Base-by-base conservation (phyloP, 1,139 yeast genomes). In the Komagataea norvegica region DNA sequence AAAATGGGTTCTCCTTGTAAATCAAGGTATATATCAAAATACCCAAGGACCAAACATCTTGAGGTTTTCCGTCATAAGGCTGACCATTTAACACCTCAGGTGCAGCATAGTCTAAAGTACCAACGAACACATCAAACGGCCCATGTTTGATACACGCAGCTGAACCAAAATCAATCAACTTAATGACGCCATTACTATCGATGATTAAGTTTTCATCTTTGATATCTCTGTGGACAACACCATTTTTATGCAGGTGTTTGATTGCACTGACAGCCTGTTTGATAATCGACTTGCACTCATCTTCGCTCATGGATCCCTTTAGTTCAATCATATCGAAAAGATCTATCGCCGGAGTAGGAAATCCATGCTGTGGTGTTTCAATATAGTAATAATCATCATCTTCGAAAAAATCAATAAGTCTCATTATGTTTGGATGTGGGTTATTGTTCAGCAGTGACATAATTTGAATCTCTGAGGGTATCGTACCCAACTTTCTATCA, bases 41-140 rank as follows among this genome's bases (percentile, higher is more conserved):
- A 2, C 98, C 98, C 54, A 89, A 68, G 0, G 97, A 96, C 98
- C 98, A 91, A 2, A 89, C 79, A 60, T 91, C 98, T 59, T 91
- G 98, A 0, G 95, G 91, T 57, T 77, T 81, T 16, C 98, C 98
- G 41, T 78, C 86, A 55, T 91, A 91, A 22, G 88, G 82, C 43
- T 79, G 80, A 8, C 97, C 98, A 37, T 80, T 72, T 25, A 91
- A 68, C 1, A 91, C 96, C 60, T 91, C 98, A 0, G 98, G 97
- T 0, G 96, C 93, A 0, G 97, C 97, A 59, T 89, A 91, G 59
- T 91, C 97, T 29, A 91, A 79, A 0, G 98, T 91, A 3, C 98
- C 98, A 2, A 91, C 97, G 63, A 91, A 91, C 9, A 89, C 95
- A 52, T 89, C 96, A 62, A 89, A 91, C 3, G 97, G 97, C 0